Evolutionary conservation across 495 filamentous ascomycete genomes (phyloP), one percentile per base, ranked within the genome.

Genomic region (Immersiella caudata): DNA sequence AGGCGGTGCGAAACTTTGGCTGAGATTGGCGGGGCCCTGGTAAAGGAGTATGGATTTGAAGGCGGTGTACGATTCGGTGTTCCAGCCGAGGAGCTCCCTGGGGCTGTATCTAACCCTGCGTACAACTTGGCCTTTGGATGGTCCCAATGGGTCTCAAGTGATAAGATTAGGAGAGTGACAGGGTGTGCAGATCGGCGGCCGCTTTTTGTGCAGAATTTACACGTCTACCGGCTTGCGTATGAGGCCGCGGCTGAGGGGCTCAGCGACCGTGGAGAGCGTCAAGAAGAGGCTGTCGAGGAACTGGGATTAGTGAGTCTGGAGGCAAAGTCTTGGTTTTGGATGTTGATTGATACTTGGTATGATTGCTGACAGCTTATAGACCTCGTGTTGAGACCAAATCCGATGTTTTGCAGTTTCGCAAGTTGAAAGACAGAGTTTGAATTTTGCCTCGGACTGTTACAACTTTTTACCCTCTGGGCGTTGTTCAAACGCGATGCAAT

Each of bases 91-190:
- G 60, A 64, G 18, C 25, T 67, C 3, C 55, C 64, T 36, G 22
- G 22, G n/a, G 46, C 54, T 5, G 59, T 66, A 4, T 54, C 56
- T 21, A 60, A 25, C 9, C 29, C 71, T n/a, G 64, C 72, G 6
- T 35, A 71, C 6, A 36, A 75, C 6, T 26, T 80, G 9, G 74
- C 77, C 1, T 79, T 77, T 51, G 65, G 40, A 7, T 67, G 58
- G 49, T 75, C 70, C 22, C 81, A 82, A 59, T 81, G 79, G 78
- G 75, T 79, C 0, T 73, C 70, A 18, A 78, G 74, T n/a, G 71
- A 74, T 0, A 83, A 80, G 71, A 71, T 83, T 40, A 72, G 80
- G 24, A 51, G 51, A 22, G 20, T 80, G 25, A 80, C 78, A 11
- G 79, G 79, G 0, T 83, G 79, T 79, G 67, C 66, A 3, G 79